Percentiles rank a stretch among this genome's conserved stretches.
phyloP scores from a whole-genome alignment of 108 stramenopile genomes.

The Mediolabrus comicus region DNA sequence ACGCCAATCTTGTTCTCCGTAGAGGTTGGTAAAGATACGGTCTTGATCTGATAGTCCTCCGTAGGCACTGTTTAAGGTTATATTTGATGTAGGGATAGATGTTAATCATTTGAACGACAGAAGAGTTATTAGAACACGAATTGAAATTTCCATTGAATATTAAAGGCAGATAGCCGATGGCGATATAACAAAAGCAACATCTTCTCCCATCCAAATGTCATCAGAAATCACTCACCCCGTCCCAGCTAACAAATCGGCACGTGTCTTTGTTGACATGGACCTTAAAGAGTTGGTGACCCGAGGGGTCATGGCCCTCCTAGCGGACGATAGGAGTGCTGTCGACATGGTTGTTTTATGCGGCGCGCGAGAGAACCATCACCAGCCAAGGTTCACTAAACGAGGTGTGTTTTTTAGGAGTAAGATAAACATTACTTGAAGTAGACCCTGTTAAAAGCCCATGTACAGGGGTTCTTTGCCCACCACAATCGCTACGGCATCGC shows the following conservation, averaged over 20 bases:
- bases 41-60: slow-evolving; percentile 98
- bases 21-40: slow-evolving; percentile 99
- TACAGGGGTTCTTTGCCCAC: too few relatives aligned
- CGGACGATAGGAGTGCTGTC: background rate
- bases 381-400: too few relatives aligned
- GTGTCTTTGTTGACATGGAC: slow-evolving; percentile 27
- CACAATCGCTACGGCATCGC: too few relatives aligned
- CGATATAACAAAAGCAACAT: background rate
- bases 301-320: slow-evolving; percentile 12
- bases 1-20: slow-evolving; percentile 99
- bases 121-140: background rate
- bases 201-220: background rate
- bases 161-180: slow-evolving; percentile 1
- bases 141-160: too few relatives aligned
- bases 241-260: slow-evolving; percentile 48
- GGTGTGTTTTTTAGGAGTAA: too few relatives aligned
- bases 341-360: too few relatives aligned
- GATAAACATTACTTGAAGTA: too few relatives aligned
- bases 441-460: too few relatives aligned
- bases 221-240: slow-evolving; percentile 29
- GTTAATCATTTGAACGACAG: background rate
- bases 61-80: slow-evolving; percentile 48
- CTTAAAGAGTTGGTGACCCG: slow-evolving; percentile 11
- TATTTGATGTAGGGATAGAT: background rate
- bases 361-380: too few relatives aligned